Base-by-base conservation (phyloP, 495 filamentous ascomycete species). In the Penicillium atrosanguineum region DNA sequence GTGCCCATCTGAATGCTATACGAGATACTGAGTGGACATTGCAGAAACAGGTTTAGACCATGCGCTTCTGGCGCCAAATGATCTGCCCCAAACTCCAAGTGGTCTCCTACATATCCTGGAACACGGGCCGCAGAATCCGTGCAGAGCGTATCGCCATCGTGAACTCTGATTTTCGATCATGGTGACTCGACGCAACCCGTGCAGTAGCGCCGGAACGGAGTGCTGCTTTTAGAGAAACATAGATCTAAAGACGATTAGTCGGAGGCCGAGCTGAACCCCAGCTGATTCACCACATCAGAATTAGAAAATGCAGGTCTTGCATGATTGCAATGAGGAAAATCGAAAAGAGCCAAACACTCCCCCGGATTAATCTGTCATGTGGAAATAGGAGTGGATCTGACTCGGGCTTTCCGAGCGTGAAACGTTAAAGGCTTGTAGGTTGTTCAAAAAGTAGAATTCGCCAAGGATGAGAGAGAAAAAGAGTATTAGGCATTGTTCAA, bases 31-130 rank as follows among this genome's bases (percentile, higher is more conserved):
- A 12, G 12, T 34, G 9, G 31, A 12, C 31, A 14, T 34, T 34
- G 11, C 19, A 40, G 18, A 48, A 50, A 31, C 36, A 44, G 46
- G 54, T 12, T 44, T 46, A 52, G 16, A 15, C 54, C 50, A 36
- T 43, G 49, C 45, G 45, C 43, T 28, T 43, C 43, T 39, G 47
- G 51, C 59, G 55, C 52, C 55, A 41, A 57, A 54, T 28, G 51
- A 55, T 53, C 50, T 23, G 26, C 46, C 53, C 18, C 26, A 34
- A 29, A 25, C 25, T 15, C 23, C 31, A 25, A 43, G 15, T 18
- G 21, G 15, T 41, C 28, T 50, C 55, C 4, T 59, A 52, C 55
- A 59, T 62, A 52, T 59, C 59, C 59, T 59, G 59, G 55, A 50
- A 59, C 52, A 45, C 37, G 39, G 46, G 18, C 52, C 41, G 47